Base-by-base conservation (phyloP, 140 eudicot species). In the Oenanthe javanica region DNA sequence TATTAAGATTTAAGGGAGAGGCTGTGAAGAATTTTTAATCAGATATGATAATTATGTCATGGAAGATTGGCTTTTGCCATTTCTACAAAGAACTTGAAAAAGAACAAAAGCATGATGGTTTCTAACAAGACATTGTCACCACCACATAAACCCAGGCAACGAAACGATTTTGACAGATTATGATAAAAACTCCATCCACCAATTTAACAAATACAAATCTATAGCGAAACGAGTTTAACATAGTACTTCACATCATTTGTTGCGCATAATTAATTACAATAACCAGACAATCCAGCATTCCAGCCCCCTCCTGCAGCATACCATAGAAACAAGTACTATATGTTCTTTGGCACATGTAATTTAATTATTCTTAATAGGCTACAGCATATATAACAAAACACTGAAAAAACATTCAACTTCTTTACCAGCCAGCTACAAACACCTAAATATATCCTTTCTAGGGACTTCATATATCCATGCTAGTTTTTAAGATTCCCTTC, bases 401-500 rank as follows among this genome's bases (percentile, higher is more conserved):
- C 9, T 2, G n/a, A 36, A 70, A 51, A 38, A 2, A 69, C 47
- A 25, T 69, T 69, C 23, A 69, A 69, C 43, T 69, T 40, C 75
- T 69, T 69, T 36, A 69, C 19, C 48, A 27, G 43, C 46, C 9
- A 4, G 27, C 78, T 74, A 74, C 78, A 74, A 74, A 75, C 78
- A 75, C 78, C 78, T 75, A 48, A 48, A 0, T 13, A 25, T 13
- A 42, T 40, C 75, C 57, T 61, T 43, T 36, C 43, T 46, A 13
- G 12, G 13, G 25, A 18, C 46, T 38, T 23, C 51, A 19, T 52
- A 7, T 71, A 49, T 11, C n/a, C 55, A 49, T 38, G 40, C 71
- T 80, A 49, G 72, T 11, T 80, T 59, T 80, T 55, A 71, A 75
- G 54, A 14, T 50, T 61, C 67, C 38, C 77, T 79, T 61, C 54